These are phyloP conservation scores for Echites panduratus DNA, from an alignment of 257 asterid genomes.

Conservation along the genomic window DNA sequence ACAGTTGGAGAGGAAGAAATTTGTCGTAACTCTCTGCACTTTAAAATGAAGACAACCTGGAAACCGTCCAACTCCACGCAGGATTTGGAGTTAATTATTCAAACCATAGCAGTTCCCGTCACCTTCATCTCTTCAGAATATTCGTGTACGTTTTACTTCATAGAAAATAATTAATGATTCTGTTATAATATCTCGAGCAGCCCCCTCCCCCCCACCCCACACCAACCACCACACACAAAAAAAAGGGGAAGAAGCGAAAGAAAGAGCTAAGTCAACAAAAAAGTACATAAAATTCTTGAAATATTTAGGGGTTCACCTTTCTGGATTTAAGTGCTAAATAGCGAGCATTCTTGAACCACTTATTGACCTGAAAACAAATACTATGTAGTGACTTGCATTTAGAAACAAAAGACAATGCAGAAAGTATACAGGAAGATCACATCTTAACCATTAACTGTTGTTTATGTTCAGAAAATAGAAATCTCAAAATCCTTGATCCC, in stretches of 20 bases:
- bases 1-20: background rate
- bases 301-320: slow-evolving; percentile 48
- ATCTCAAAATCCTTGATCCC: background rate
- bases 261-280: slow-evolving; percentile 5
- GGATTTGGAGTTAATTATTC: background rate
- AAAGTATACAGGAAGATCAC: background rate
- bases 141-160: background rate
- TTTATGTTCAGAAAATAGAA: background rate
- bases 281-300: slow-evolving; percentile 5
- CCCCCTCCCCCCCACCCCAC: background rate
- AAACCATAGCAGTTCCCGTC: background rate
- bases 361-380: slow-evolving; percentile 67
- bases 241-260: background rate
- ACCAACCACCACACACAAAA: too few species aligned
- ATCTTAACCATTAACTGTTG: background rate
- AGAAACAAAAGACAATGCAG: background rate
- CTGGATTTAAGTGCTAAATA: slow-evolving; percentile 87
- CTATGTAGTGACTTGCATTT: background rate
- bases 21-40: background rate
- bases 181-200: background rate
- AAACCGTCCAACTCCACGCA: background rate
- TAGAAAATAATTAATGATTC: background rate
- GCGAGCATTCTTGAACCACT: slow-evolving; percentile 99
- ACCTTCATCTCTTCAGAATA: background rate
- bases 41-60: background rate